Conservation (phyloP, 148 eudicot genomes). For the Rhododendron griersonianum region DNA sequence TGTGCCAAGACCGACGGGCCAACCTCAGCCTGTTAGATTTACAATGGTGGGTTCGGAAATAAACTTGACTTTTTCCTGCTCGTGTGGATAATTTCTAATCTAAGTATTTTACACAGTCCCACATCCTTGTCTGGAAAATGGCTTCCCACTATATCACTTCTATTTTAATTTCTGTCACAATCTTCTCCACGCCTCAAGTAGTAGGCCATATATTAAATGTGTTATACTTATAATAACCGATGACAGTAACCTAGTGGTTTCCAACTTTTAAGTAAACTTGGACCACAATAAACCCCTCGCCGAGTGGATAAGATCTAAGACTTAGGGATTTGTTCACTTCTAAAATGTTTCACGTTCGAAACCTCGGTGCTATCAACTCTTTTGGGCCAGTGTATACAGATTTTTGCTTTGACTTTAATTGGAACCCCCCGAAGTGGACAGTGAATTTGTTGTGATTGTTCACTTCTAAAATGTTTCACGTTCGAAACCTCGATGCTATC, state of each 20-base stretch:
- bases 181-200: background rate
- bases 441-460: too few species aligned
- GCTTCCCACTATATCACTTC: background rate
- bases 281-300: background rate
- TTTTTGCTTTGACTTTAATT: background rate
- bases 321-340: too few species aligned
- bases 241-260: background rate
- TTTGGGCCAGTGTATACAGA: too few species aligned
- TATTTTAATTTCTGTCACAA: background rate
- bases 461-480: too few species aligned
- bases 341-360: too few species aligned
- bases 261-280: background rate
- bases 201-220: background rate
- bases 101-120: background rate
- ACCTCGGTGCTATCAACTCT: too few species aligned
- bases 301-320: too few species aligned
- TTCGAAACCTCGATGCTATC: too few species aligned
- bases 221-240: background rate
- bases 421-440: too few species aligned
- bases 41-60: background rate
- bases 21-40: too few species aligned
- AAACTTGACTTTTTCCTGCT: background rate
- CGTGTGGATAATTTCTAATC: background rate
- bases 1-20: too few species aligned
- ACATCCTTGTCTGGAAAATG: background rate